Evolutionary conservation across 192 early-diverging fungal species (phyloP), one percentile per base, ranked within the genome.

Genomic region (Mortierella claussenii): DNA sequence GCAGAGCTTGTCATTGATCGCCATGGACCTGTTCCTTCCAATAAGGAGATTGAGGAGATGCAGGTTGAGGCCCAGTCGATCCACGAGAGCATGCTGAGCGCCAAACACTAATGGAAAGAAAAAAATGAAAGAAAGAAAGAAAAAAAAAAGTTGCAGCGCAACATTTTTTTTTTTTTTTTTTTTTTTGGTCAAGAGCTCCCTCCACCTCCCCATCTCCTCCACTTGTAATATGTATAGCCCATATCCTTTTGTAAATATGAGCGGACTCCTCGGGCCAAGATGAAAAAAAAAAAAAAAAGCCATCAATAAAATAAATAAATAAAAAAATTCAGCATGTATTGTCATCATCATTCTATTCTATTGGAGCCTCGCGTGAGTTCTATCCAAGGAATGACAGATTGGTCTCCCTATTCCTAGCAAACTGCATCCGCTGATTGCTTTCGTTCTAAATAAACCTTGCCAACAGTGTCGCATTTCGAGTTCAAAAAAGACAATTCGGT

Each of bases 1-100:
- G 53, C 69, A 17, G 73, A 60, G 53, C 73, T 65, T 9, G 62
- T 67, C 40, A 66, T 62, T 43, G 73, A 75, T 56, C 63, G 63
- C 34, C 71, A 75, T 49, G 71, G 71, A 2, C 62, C 62, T 2
- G 45, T 42, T 21, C 71, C 56, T 30, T 32, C 49, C 17, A 43
- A 76, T 44, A 67, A 61, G 30, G 64, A 76, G 52, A 76, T 76
- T 23, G 45, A 66, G 37, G 64, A 76, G 23, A 76, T 76, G 73
- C 58, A 76, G 17, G 37, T 76, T n/a, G 73, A 67, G 31, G 64
- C 65, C 0, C 73, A 76, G 47, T 76, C 73, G 2, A 65, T 76
- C 32, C 73, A 76, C 40, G 73, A 67, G 47, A 56, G 58, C 31
- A 76, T 76, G 58, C 58, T 76, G 46, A 54, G 53, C 42, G 45